Conservation (phyloP, 176 grass and related monocot species). For the Eleusine indica region DNA sequence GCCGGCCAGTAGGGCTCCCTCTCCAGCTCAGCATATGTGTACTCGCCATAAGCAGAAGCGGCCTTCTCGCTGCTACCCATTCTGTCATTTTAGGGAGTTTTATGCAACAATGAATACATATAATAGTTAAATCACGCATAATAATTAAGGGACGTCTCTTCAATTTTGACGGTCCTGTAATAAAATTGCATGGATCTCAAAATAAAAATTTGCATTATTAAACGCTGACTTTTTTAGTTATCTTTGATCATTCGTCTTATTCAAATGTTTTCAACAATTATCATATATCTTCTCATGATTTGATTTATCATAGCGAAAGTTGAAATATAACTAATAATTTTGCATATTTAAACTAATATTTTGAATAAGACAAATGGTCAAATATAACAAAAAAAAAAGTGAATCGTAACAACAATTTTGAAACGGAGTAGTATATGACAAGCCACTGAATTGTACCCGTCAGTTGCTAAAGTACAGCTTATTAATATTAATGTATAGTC, state of each 20-base stretch:
- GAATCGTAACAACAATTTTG: neutral
- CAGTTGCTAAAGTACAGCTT: neutral
- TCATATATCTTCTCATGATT: too few species aligned
- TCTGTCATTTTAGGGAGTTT: conserved; percentile 42
- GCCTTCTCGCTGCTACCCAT: conserved; percentile 67
- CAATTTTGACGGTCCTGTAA: neutral
- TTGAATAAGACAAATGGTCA: too few species aligned
- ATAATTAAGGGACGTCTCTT: neutral
- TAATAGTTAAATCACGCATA: neutral
- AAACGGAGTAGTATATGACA: neutral
- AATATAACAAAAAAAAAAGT: neutral
- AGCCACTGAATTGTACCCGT: neutral
- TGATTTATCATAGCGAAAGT: too few species aligned
- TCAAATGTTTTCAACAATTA: too few species aligned
- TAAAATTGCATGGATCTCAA: neutral
- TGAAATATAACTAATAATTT: too few species aligned
- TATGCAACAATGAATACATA: neutral
- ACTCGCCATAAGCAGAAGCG: conserved; percentile 63
- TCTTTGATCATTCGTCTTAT: too few species aligned
- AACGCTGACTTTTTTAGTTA: too few species aligned
- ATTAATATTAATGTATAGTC: neutral
- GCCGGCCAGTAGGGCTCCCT: conserved; percentile 74
- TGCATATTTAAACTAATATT: too few species aligned
- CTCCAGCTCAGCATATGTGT: conserved; percentile 76
- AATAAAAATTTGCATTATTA: neutral